Evolutionary conservation across 1,139 yeast genomes (phyloP).

Genomic region (Spencermartinsiella ligniputridi): DNA sequence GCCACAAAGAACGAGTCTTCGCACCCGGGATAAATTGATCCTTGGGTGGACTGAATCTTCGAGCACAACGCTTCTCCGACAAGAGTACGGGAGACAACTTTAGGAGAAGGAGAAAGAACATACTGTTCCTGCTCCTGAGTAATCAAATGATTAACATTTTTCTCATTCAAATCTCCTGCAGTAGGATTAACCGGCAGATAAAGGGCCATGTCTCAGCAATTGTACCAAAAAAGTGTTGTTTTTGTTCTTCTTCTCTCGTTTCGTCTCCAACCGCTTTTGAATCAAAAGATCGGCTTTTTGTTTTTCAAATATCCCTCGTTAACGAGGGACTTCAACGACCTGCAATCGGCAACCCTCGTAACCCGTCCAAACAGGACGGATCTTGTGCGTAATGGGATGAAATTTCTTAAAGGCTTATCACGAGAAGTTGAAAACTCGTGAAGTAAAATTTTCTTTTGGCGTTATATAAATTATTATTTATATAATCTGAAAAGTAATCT

Average conservation of each 20-base stretch:
- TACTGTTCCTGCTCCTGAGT: slow-evolving; percentile 4
- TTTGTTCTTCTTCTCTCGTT: no score
- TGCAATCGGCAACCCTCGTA: slow-evolving; percentile 24
- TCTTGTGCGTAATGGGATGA: no score
- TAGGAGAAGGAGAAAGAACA: slow-evolving; percentile 4
- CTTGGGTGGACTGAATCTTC: slow-evolving; percentile 42
- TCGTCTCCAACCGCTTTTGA: no score
- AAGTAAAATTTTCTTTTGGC: no score
- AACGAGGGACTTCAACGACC: slow-evolving; percentile 14
- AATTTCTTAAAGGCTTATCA: no score
- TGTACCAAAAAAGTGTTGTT: no score
- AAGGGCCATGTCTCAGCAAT: not conserved
- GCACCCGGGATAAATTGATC: slow-evolving; percentile 66
- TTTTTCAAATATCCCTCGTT: slow-evolving; percentile 14
- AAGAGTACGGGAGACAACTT: slow-evolving; percentile 18
- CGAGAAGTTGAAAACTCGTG: no score
- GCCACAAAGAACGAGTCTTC: slow-evolving; percentile 88
- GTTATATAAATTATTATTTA: no score
- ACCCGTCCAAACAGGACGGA: slow-evolving; percentile 6
- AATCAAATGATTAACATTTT: slow-evolving; percentile 1
- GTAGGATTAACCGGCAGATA: not conserved
- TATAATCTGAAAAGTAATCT: no score
- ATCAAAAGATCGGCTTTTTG: no score
- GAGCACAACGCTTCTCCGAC: slow-evolving; percentile 25
- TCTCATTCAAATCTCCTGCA: not conserved